These are phyloP conservation scores for Choricystis sp. DNA, from an alignment of 139 green algal genomes.

Conservation along the genomic window DNA sequence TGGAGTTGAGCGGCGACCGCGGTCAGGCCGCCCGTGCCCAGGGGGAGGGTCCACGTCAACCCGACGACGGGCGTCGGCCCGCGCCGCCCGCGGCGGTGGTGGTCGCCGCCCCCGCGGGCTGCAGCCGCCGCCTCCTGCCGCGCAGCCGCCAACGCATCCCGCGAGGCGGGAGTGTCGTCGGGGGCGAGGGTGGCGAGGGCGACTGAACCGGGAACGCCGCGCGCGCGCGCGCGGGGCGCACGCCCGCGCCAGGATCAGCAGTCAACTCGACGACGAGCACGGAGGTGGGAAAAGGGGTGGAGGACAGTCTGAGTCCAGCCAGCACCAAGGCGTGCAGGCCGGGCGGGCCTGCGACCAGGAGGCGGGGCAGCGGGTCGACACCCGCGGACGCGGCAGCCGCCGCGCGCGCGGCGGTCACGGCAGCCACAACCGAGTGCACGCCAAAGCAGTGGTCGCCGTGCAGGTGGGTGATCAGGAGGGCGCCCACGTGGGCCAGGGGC, in stretches of 20 bases:
- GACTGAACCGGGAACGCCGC: too few species aligned
- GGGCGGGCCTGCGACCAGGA: not conserved
- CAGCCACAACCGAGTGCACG: constrained; percentile 33
- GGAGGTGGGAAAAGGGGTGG: constrained; percentile 7
- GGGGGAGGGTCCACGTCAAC: constrained; percentile 20
- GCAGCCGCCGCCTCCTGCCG: too few species aligned
- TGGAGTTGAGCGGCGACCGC: constrained; percentile 47
- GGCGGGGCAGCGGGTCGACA: too few species aligned
- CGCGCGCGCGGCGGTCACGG: constrained; percentile 3
- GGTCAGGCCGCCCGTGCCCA: constrained; percentile 9
- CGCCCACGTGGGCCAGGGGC: constrained; percentile 19
- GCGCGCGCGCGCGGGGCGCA: not conserved
- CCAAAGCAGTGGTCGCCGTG: constrained; percentile 96
- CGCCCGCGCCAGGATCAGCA: constrained; percentile 4
- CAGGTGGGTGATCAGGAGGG: constrained; percentile 83
- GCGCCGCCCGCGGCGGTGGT: not conserved
- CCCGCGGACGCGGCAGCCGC: not conserved
- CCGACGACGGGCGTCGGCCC: not conserved
- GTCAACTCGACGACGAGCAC: constrained; percentile 24
- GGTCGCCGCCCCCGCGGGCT: not conserved
- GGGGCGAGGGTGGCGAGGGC: too few species aligned
- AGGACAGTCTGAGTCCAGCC: not conserved
- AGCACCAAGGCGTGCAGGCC: not conserved
- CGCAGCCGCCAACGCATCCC: too few species aligned
- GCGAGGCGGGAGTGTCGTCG: too few species aligned